A percentile compares a stretch with the other conserved stretches of the same genome.
phyloP scores from a whole-genome alignment of 306 rosid species.

The Glycine tomentella region DNA sequence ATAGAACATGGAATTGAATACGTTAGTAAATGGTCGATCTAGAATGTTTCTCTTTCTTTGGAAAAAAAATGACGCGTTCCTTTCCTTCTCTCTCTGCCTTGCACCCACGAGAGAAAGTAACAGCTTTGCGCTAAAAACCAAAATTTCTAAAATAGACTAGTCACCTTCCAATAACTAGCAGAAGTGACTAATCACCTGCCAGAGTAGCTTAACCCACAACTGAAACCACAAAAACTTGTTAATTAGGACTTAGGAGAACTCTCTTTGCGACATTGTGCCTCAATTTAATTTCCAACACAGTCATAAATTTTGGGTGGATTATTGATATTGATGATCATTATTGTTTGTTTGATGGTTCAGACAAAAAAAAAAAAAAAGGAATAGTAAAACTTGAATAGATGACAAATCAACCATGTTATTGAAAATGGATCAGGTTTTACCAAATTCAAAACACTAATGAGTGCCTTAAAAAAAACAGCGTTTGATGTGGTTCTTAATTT shows the following conservation, averaged over 20 bases:
- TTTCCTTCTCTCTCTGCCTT: not conserved
- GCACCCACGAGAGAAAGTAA: constrained; percentile 20
- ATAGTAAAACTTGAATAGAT: too few species aligned
- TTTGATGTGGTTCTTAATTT: too few species aligned
- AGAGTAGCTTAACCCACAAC: constrained; percentile 27
- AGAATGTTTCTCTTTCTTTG: constrained; percentile 4
- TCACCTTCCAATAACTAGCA: constrained; percentile 39
- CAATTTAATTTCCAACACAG: not conserved
- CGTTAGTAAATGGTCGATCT: constrained; percentile 20
- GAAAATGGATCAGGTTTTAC: too few species aligned
- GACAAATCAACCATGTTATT: too few species aligned
- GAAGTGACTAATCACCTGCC: constrained; percentile 31
- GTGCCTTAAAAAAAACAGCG: too few species aligned
- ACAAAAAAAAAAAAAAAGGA: too few species aligned
- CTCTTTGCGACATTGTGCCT: not conserved
- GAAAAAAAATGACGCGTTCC: not conserved
- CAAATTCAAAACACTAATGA: too few species aligned
- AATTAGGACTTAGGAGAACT: not conserved
- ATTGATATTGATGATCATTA: too few species aligned
- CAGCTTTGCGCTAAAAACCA: not conserved
- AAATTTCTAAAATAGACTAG: constrained; percentile 21
- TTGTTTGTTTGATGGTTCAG: too few species aligned
- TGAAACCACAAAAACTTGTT: not conserved
- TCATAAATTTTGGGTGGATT: not conserved
- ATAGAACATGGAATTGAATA: not conserved